Base-by-base conservation (phyloP, 768 basidiomycete genomes). In the Mycena chlorophos region DNA sequence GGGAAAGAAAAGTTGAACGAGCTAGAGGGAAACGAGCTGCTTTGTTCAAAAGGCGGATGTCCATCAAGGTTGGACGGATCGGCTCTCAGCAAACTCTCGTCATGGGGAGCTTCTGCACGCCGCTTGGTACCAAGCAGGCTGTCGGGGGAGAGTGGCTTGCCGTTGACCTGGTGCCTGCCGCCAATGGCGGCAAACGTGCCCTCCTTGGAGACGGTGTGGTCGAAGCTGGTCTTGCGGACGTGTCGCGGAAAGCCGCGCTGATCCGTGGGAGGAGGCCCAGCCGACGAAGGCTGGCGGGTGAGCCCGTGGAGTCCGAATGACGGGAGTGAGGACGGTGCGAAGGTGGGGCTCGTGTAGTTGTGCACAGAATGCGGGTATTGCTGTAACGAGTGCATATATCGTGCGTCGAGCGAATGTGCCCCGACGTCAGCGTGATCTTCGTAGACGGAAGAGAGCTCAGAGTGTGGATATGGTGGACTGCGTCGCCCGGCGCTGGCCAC, bases 161-260 rank as follows among this genome's bases (percentile, higher is more conserved):
- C 88, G 67, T 91, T 88, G 60, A 90, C 85, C 69, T 91, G 88
- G 73, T 92, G 89, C 47, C 89, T 78, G 54, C 87, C 87, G 62
- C 79, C 80, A 47, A 83, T 71, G 38, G 81, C 82, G 27, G 75
- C 66, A 55, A 84, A 74, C 52, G 86, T 79, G 31, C 79, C 83
- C 57, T 87, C 85, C 60, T 81, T 83, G 31, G 82, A 80, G 37
- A 95, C 87, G 3, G 94, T 94, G 71, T 94, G 94, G 70, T 97
- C 94, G 69, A 94, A 96, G 71, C 91, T 94, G 43, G 94, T 92
- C 78, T 97, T 97, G 58, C 94, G 84, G 55, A 93, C 91, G 70
- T 89, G 88, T 56, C 88, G 83, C 50, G 94, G 91, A 68, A 94
- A 91, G 27, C 79, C 71, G 59, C 79, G 84, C 61, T 78, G 78